Evolutionary conservation across 208 protist genomes (phyloP).

Genomic region (Novymonas esmeraldas): DNA sequence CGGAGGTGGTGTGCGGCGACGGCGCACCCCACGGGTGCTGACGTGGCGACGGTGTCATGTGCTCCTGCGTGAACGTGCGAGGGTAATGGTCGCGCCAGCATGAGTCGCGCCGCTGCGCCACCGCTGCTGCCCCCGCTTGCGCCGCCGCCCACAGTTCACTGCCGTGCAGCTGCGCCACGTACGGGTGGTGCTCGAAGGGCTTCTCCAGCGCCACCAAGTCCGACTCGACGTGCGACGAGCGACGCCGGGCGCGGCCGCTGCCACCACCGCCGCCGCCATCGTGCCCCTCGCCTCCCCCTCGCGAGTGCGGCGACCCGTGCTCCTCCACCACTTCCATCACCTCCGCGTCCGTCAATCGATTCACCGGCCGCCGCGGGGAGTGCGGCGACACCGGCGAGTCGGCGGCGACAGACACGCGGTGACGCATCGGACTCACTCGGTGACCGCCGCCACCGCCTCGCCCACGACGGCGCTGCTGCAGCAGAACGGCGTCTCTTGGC

Average conservation of each 20-base stretch:
- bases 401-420: too few relatives aligned
- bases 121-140: slow-evolving; percentile 7
- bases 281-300: background rate
- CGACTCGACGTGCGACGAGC: background rate
- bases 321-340: too few relatives aligned
- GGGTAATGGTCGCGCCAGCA: slow-evolving; percentile 16
- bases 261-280: too few relatives aligned
- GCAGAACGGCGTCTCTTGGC: background rate
- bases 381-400: background rate
- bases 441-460: background rate
- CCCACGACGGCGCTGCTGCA: background rate
- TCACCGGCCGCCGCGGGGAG: background rate
- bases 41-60: background rate
- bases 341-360: too few relatives aligned
- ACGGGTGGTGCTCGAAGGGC: slow-evolving; percentile 3
- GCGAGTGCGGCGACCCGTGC: too few relatives aligned
- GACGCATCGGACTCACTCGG: background rate
- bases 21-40: background rate
- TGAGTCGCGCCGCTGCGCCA: slow-evolving; percentile 9
- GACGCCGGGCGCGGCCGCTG: too few relatives aligned
- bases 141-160: slow-evolving; percentile 14
- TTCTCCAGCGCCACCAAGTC: too few relatives aligned
- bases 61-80: background rate
- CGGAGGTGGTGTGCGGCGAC: background rate
- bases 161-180: slow-evolving; percentile 17